Evolutionary conservation across 2,329 filamentous ascomycete species (phyloP), one percentile per base, ranked within the genome.

Genomic region (Curvularia hawaiiensis): DNA sequence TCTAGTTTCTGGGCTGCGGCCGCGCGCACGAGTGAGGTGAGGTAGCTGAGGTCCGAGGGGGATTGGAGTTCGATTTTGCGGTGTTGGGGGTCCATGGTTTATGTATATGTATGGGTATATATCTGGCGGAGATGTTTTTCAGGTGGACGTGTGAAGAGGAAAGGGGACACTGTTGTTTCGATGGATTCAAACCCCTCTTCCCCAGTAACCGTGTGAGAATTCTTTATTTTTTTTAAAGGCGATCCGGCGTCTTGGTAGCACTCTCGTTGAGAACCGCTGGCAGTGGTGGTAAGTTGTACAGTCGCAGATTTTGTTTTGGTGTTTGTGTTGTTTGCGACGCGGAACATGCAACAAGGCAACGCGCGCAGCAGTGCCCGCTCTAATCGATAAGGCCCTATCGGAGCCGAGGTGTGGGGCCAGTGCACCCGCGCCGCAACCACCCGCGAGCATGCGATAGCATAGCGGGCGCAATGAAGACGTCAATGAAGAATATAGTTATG

Each of bases 11-110:
- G 83, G 44, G 84, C 82, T 11, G 90, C 90, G 55, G 88, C 87
- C 74, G 83, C 83, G 70, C 87, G 33, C 12, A 16, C 86, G 61
- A 91, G 90, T 63, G 83, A 78, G 66, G 90, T 83, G 28, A 94
- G 84, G 76, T 88, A 90, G 54, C 83, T 78, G 33, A 93, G 82
- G 77, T 94, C 90, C 48, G 89, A 86, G 41, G 87, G 85, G n/a
- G 85, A 84, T 78, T 93, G 90, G 50, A 94, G 85, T 78, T 93
- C 90, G 74, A 94, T 90, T 78, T 88, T 89, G 74, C 90, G 88
- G 76, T 92, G 75, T 46, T 66, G 69, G 26, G 75, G 62, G 44
- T 79, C 75, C 74, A 77, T 77, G 20, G 53, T 62, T 24, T 24
- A 4, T 24, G 4, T 24, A 4, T 24, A 24, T 24, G 2, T 24